Evolutionary conservation across 1,284 basidiomycete genomes (phyloP), one percentile per base, ranked within the genome.

Genomic region (Malassezia yamatoensis): DNA sequence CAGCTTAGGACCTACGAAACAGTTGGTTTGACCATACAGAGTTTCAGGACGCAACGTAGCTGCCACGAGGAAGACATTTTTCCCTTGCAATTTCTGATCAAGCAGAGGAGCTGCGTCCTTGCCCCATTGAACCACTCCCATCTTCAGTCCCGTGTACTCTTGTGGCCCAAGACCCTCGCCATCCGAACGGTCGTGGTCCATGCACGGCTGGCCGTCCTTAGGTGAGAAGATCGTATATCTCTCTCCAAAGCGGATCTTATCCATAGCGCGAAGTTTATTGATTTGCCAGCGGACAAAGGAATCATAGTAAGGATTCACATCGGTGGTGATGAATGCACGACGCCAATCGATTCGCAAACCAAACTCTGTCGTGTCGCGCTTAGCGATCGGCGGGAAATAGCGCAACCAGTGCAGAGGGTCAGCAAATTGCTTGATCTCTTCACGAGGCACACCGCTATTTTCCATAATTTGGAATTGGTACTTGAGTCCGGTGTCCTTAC

Each of bases 391-490:
- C 53, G 93, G 94, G 81, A 96, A 99, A 78, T 90, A 90, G 38
- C 82, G 81, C 67, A 94, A 79, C 94, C 94, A 99, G 77, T 93
- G 80, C 62, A 83, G 78, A 38, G 94, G 86, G 72, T 98, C 90
- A 18, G 91, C 88, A 67, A 99, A 99, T 75, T 88, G 85, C 76
- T 93, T 90, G 78, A 96, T 90, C 72, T 98, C 90, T 18, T 80
- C 77, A 48, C 85, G 82, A 21, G 90, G 87, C 11, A 98, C 85
- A 49, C 76, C 77, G n/a, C 72, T 76, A 46, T 88, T 87, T 76
- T 93, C 86, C 84, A 98, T 87, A 76, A 98, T 98, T 80, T 98
- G 93, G 82, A 96, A 99, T 76, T 99, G 94, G 78, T 96, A 98
- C 54, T 85, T 86, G 65, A 90, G 80, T 2, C 93, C 93, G 8